Evolutionary conservation across 1,139 yeast genomes (phyloP).

Genomic region (Casaregolazyma lundiana): DNA sequence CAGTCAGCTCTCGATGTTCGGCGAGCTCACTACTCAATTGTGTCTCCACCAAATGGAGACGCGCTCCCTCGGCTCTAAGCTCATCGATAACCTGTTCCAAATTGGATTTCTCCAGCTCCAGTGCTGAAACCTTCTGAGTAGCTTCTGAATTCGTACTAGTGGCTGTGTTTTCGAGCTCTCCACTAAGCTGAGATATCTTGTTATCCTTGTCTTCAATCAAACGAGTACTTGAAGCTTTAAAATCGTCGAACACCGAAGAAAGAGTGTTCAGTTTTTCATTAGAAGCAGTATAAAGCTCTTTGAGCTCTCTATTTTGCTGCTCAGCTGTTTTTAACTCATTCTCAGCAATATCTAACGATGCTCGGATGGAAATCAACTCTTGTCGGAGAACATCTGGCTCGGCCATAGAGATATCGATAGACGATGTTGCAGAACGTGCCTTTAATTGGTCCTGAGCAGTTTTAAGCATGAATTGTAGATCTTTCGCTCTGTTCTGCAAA

Average conservation of each 20-base stretch:
- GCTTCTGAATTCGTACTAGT: constrained; percentile 22
- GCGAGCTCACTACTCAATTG: constrained; percentile 44
- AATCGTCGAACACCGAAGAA: constrained; percentile 42
- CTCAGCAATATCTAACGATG: constrained; percentile 41
- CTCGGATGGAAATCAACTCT: constrained; percentile 34
- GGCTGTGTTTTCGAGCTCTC: constrained; percentile 26
- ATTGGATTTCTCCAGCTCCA: constrained; percentile 35
- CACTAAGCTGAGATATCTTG: constrained; percentile 39
- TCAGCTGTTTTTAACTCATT: constrained; percentile 46
- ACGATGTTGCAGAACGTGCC: background rate
- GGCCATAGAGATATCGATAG: constrained; percentile 13
- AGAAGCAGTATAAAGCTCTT: constrained; percentile 45
- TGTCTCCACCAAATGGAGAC: constrained; percentile 20
- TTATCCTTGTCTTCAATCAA: constrained; percentile 39
- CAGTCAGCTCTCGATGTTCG: constrained; percentile 47
- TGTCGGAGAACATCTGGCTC: constrained; percentile 21
- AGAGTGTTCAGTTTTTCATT: constrained; percentile 46
- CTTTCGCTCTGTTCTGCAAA: constrained; percentile 31
- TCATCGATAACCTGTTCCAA: constrained; percentile 42
- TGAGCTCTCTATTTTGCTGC: constrained; percentile 47
- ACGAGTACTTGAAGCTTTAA: constrained; percentile 38
- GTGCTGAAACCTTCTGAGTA: constrained; percentile 17
- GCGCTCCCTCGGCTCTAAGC: constrained; percentile 39
- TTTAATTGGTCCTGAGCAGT: constrained; percentile 37
- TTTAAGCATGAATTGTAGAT: constrained; percentile 37